A percentile compares a stretch with the other conserved stretches of the same genome.
phyloP scores from a whole-genome alignment of 441 rosid species.

The Populus hybrid region DNA sequence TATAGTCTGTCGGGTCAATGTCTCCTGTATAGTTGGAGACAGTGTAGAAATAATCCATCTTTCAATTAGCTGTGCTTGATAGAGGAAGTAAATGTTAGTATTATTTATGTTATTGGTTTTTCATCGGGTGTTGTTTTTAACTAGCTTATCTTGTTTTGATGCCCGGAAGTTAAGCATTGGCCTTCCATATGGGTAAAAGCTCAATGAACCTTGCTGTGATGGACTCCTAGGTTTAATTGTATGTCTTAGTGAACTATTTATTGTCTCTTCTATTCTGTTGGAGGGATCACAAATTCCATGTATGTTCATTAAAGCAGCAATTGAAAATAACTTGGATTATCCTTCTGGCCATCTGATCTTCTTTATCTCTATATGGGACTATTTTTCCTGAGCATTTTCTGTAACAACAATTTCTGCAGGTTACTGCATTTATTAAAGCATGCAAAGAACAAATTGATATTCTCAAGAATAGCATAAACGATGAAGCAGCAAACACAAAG shows the following conservation, averaged over 20 bases:
- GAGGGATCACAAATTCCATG: neutral
- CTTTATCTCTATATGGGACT: neutral
- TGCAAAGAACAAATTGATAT: constrained; percentile 90
- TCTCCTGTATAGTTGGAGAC: neutral
- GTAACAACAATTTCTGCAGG: constrained; percentile 34
- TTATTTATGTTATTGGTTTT: neutral
- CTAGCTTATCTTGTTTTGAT: neutral
- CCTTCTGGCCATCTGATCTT: neutral
- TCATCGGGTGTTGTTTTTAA: neutral
- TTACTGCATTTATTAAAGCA: constrained; percentile 72
- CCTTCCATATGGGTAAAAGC: neutral
- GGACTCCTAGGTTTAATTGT: neutral
- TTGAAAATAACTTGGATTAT: neutral
- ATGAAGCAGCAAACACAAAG: constrained; percentile 66
- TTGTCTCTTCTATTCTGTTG: neutral
- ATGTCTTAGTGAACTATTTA: neutral
- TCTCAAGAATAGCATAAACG: constrained; percentile 65
- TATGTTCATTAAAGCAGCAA: neutral
- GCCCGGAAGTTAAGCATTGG: neutral
- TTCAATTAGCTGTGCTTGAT: neutral
- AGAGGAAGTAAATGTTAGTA: neutral
- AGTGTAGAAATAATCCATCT: neutral
- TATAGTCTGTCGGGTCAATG: neutral
- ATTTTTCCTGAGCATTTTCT: neutral
- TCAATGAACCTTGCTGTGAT: neutral